Evolutionary conservation across 1,139 yeast genomes (phyloP), one percentile per base, ranked within the genome.

Genomic region (Protomyces arabidopsidicola): DNA sequence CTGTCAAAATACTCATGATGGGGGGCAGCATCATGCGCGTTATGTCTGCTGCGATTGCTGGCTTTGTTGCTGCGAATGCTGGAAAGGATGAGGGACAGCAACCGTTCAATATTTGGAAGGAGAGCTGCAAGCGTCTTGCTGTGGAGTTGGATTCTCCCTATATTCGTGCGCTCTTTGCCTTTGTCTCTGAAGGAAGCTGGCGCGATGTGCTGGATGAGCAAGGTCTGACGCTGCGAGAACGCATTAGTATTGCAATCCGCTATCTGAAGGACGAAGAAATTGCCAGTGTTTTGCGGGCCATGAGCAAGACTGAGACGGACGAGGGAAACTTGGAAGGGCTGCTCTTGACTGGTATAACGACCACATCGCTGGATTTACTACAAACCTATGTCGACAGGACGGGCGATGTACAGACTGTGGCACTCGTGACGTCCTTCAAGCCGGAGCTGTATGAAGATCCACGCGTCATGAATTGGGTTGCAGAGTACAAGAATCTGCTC

Each of bases 171-270:
- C 88, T 91, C 1, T 93, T 93, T 78, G 97, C 97, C 0, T 93
- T 86, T 70, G 87, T 93, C 64, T 90, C 97, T 0, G 97, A 93
- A 72, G 88, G 90, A 61, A 95, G 91, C 68, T 93, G 98, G 98
- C 86, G 93, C 85, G 98, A 90, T 72, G 96, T 93, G 2, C 78
- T 93, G 65, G 96, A 90, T 72, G 97, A 93, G 70, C 85, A 87
- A 45, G 87, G 96, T 1, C 79, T 93, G 55, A 97, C 98, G 0
- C 77, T 93, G 55, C 79, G 95, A 65, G 98, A 93, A 72, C 78
- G 97, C 68, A 76, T 93, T 14, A 97, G 97, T 0, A 91, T 93
- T 50, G 97, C 98, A 0, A 77, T 93, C 27, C 77, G 97, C 59
- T 91, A 89, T 71, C 77, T 93, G 39, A 83, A 91, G 0, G 97